Evolutionary conservation across 139 green algal species (phyloP).

Genomic region (Chlorella sp.): DNA sequence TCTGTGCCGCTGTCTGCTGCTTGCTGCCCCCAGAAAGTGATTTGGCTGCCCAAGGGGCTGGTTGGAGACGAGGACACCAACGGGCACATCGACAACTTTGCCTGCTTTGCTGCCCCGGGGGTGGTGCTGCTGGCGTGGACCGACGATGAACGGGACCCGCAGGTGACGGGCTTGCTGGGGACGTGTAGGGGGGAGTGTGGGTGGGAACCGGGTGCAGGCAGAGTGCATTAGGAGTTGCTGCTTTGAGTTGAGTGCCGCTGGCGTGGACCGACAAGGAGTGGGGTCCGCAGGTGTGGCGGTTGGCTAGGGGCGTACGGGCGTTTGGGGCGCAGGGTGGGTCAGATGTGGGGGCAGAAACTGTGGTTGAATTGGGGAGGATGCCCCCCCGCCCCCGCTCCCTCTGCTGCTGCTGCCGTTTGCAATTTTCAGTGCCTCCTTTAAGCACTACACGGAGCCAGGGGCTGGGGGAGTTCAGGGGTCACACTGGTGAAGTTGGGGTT

Average conservation of each 20-base stretch:
- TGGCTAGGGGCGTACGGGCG: too few relatives aligned
- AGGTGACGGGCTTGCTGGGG: slow-evolving; percentile 23
- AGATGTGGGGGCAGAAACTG: too few relatives aligned
- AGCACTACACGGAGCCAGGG: too few relatives aligned
- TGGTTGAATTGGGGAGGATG: too few relatives aligned
- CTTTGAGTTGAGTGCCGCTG: too few relatives aligned
- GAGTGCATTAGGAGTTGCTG: too few relatives aligned
- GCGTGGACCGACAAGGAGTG: slow-evolving; percentile 77
- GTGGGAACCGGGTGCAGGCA: too few relatives aligned
- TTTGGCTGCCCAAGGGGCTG: slow-evolving; percentile 78
- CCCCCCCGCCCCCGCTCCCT: too few relatives aligned
- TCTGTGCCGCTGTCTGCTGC: not conserved
- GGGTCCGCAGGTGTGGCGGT: slow-evolving; percentile 58
- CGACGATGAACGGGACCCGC: slow-evolving; percentile 70
- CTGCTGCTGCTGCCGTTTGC: too few relatives aligned
- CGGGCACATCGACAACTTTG: slow-evolving; percentile 85
- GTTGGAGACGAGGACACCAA: slow-evolving; percentile 67
- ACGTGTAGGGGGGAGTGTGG: not conserved
- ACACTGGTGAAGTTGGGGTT: too few relatives aligned
- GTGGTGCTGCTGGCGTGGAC: slow-evolving; percentile 80
- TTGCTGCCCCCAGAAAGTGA: slow-evolving; percentile 51
- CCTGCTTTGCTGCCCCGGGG: slow-evolving; percentile 72
- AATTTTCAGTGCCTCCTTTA: too few relatives aligned
- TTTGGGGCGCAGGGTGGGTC: not conserved
- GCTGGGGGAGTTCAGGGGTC: too few relatives aligned